phyloP scores from a whole-genome alignment of 345 rosid species.

The Eucalyptus curtisii region DNA sequence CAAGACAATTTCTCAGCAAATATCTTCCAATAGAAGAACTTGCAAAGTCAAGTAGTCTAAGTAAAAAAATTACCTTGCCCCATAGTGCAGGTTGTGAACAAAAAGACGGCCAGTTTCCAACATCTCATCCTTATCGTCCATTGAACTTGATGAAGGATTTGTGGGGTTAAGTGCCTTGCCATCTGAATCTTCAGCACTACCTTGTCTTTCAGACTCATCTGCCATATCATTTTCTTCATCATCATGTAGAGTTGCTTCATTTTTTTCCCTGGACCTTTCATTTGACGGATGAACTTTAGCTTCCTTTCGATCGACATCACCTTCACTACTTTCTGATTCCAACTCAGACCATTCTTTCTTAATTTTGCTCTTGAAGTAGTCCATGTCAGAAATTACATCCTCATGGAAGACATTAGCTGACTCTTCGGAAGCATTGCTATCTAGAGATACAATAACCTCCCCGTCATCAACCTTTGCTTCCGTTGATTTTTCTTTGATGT shows the following conservation, averaged over 20 bases:
- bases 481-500: constrained; percentile 3
- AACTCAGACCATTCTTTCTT: constrained; percentile 69
- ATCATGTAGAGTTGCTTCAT: background rate
- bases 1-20: background rate
- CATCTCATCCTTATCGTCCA: constrained; percentile 25
- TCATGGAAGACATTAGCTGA: constrained; percentile 5
- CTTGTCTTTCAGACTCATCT: constrained; percentile 15
- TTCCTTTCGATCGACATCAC: constrained; percentile 4
- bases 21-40: background rate
- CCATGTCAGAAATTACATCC: constrained; percentile 68
- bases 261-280: constrained; percentile 1
- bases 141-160: constrained; percentile 9
- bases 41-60: background rate
- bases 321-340: constrained; percentile 49
- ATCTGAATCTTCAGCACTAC: constrained; percentile 12
- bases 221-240: constrained; percentile 4
- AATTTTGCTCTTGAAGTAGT: constrained; percentile 82
- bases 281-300: background rate
- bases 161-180: constrained; percentile 19
- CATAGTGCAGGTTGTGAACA: constrained; percentile 77
- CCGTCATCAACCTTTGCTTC: constrained; percentile 1
- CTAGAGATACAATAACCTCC: background rate
- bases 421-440: background rate
- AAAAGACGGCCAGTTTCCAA: constrained; percentile 66
- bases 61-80: constrained; percentile 42